phyloP scores from a whole-genome alignment of 163 green algal species.

The Chlamydomonas reinhardtii region DNA sequence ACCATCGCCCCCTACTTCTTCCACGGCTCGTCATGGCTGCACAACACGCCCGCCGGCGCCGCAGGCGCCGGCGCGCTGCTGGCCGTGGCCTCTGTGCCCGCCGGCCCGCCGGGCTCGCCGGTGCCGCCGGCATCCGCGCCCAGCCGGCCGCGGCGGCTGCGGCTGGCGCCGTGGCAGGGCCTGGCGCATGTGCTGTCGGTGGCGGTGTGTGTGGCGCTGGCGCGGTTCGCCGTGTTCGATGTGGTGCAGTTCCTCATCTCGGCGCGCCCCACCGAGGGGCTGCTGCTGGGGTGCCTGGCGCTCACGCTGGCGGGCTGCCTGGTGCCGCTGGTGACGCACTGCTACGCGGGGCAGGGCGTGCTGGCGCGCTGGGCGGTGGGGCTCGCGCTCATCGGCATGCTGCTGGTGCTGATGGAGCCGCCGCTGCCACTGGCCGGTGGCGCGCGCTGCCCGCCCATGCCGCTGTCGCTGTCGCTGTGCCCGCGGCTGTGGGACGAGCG shows the following conservation, averaged over 20 bases:
- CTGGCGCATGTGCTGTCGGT: conserved; percentile 62
- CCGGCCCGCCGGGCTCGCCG: neutral
- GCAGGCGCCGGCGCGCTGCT: conserved; percentile 28
- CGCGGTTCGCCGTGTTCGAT: conserved; percentile 94
- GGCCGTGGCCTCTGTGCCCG: neutral
- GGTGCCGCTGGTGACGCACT: conserved; percentile 67
- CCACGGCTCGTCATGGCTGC: conserved; percentile 48
- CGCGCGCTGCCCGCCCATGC: conserved; percentile 75
- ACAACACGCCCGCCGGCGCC: conserved; percentile 26
- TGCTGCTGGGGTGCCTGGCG: conserved; percentile 85
- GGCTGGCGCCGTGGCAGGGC: conserved; percentile 69
- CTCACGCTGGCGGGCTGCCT: conserved; percentile 66
- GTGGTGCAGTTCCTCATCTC: conserved; percentile 72
- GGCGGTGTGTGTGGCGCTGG: conserved; percentile 68
- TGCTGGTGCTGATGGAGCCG: conserved; percentile 85
- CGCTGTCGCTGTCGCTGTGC: conserved; percentile 88
- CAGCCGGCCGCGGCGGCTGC: conserved; percentile 41
- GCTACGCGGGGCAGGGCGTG: conserved; percentile 58
- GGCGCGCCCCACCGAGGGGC: conserved; percentile 79
- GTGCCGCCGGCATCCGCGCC: neutral
- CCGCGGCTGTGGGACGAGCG: conserved; percentile 91
- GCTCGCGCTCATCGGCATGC: conserved; percentile 61
- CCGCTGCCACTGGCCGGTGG: conserved; percentile 88
- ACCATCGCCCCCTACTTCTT: conserved; percentile 68
- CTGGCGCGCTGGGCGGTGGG: neutral